Evolutionary conservation across 495 filamentous ascomycete genomes (phyloP).

Genomic region (Chaetomium tenue): DNA sequence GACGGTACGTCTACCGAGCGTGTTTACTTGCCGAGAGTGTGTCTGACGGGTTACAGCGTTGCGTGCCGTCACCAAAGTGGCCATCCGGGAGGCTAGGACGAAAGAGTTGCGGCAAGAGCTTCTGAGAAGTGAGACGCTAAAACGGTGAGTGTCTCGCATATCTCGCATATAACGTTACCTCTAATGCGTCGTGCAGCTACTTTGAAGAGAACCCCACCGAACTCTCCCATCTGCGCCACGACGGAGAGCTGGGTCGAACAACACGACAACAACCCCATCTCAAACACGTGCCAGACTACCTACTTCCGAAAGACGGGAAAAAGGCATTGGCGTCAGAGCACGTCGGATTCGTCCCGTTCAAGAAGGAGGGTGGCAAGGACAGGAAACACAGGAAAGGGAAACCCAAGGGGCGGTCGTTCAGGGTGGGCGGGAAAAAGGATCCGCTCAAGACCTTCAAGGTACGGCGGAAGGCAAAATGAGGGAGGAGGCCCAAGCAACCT

Average conservation of each 20-base stretch:
- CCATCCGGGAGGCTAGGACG: conserved; percentile 84
- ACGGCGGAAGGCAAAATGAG: conserved; percentile 37
- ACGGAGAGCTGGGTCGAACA: conserved; percentile 71
- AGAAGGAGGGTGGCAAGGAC: conserved; percentile 60
- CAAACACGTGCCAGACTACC: conserved; percentile 92
- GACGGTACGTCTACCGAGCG: conserved; percentile 56
- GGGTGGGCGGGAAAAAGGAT: conserved; percentile 59
- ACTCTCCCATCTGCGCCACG: conserved; percentile 81
- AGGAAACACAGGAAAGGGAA: conserved; percentile 74
- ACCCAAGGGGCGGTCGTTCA: conserved; percentile 57
- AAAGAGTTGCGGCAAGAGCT: conserved; percentile 86
- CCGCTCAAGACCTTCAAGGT: conserved; percentile 88
- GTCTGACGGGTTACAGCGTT: conserved; percentile 38
- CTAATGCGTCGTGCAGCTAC: conserved; percentile 44
- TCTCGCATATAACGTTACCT: neutral
- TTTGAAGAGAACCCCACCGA: conserved; percentile 97
- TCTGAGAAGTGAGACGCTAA: conserved; percentile 86
- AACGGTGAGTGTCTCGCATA: conserved; percentile 48
- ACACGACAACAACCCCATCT: conserved; percentile 82
- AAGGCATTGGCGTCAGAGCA: conserved; percentile 60
- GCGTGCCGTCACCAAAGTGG: conserved; percentile 73
- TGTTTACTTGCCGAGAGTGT: neutral
- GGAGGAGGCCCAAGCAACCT: neutral
- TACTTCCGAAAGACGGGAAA: conserved; percentile 77
- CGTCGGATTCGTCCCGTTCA: conserved; percentile 71